Conservation (phyloP, 257 asterid genomes). For the Solanum chilense region DNA sequence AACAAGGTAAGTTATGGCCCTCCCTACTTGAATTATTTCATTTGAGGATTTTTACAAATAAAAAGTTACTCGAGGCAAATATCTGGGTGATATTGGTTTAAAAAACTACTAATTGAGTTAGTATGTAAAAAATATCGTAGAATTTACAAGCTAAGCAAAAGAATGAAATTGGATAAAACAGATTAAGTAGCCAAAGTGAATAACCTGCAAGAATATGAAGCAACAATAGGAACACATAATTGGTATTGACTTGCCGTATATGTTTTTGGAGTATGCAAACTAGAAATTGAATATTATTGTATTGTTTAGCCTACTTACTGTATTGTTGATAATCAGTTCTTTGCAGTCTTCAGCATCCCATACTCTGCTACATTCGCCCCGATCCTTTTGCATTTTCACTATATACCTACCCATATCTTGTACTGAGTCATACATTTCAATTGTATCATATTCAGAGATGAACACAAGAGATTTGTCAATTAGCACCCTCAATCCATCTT, state of each 20-base stretch:
- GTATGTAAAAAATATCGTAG: too few species aligned
- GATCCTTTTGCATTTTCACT: too few species aligned
- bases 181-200: neutral
- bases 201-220: neutral
- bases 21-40: neutral
- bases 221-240: too few species aligned
- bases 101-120: neutral
- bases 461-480: too few species aligned
- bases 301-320: neutral
- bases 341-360: neutral
- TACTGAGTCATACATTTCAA: too few species aligned
- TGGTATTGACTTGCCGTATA: too few species aligned
- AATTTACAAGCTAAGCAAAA: too few species aligned
- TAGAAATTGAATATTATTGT: neutral
- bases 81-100: neutral
- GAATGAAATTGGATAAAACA: too few species aligned
- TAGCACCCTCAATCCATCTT: neutral
- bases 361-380: too few species aligned
- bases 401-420: too few species aligned
- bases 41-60: neutral
- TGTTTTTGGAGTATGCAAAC: neutral
- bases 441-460: too few species aligned
- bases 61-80: neutral
- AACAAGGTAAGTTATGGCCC: neutral
- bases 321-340: neutral